These are phyloP conservation scores for Oxytropis ochrocephala DNA, from an alignment of 306 rosid genomes.

Conservation along the genomic window DNA sequence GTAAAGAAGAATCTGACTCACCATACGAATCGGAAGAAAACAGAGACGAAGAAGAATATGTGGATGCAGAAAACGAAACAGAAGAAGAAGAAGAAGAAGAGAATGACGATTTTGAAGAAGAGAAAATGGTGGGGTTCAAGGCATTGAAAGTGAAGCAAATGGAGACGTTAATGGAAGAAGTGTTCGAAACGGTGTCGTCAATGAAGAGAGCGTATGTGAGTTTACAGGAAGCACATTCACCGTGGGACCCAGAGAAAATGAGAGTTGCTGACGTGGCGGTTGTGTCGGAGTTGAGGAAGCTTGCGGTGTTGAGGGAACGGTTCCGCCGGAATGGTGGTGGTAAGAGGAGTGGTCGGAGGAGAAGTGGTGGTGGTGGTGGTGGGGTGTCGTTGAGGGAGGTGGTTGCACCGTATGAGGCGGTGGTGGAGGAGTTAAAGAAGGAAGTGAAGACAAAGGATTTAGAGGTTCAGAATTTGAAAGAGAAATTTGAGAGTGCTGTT, in stretches of 20 bases:
- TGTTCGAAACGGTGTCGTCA: constrained; percentile 67
- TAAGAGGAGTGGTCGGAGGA: constrained; percentile 20
- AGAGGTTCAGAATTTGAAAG: constrained; percentile 74
- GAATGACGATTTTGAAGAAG: constrained; percentile 15
- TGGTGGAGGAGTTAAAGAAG: constrained; percentile 78
- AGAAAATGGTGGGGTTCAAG: constrained; percentile 14
- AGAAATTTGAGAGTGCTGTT: constrained; percentile 60
- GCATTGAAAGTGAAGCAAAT: constrained; percentile 45
- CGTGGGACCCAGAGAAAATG: constrained; percentile 89
- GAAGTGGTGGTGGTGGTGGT: constrained; percentile 16
- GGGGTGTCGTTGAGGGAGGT: constrained; percentile 54
- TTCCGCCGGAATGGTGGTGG: constrained; percentile 40
- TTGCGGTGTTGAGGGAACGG: constrained; percentile 67
- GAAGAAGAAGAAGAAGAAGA: constrained; percentile 12
- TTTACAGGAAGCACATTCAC: constrained; percentile 80
- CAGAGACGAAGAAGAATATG: constrained; percentile 7
- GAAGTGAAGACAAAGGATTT: constrained; percentile 71
- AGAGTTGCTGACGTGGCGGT: constrained; percentile 75
- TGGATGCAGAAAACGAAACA: neutral
- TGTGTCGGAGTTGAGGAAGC: constrained; percentile 71
- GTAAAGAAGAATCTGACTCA: constrained; percentile 21
- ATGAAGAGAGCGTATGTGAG: constrained; percentile 78
- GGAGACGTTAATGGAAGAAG: constrained; percentile 66
- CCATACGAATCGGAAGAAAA: constrained; percentile 37
- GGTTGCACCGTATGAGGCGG: constrained; percentile 96